A percentile compares a stretch with the other conserved stretches of the same genome.
phyloP scores from a whole-genome alignment of 805 yeast species.

The Candida glaebosa region DNA sequence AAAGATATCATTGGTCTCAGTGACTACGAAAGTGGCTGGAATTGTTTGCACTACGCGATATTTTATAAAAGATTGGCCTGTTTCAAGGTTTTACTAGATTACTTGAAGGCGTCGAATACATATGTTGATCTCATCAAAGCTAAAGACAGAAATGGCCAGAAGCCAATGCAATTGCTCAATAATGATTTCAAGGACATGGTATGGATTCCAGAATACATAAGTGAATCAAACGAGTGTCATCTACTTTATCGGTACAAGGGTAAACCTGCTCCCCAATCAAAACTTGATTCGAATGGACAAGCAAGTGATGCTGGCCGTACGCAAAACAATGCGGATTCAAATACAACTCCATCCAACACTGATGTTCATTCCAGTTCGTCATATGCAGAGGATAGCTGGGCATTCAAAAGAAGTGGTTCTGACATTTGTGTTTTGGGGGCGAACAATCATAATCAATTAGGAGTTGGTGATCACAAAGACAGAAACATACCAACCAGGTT shows the following conservation, averaged over 20 bases:
- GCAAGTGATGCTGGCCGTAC: not conserved
- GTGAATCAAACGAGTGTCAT: conserved; percentile 30
- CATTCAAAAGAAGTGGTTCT: conserved; percentile 48
- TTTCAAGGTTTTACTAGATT: conserved; percentile 39
- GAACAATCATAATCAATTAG: conserved; percentile 59
- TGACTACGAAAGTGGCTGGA: conserved; percentile 82
- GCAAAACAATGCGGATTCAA: not conserved
- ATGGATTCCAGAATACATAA: conserved; percentile 42
- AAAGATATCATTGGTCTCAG: conserved; percentile 36
- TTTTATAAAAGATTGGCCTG: conserved; percentile 54
- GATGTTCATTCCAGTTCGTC: not conserved
- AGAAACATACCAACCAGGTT: conserved; percentile 38
- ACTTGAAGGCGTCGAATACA: conserved; percentile 17
- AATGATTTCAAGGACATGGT: conserved; percentile 42
- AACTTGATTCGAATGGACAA: not conserved
- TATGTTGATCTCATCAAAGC: conserved; percentile 41
- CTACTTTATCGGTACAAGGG: conserved; percentile 19
- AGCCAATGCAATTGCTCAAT: conserved; percentile 68
- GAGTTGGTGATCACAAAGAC: conserved; percentile 60
- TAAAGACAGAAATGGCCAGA: conserved; percentile 66
- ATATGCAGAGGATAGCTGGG: conserved; percentile 23
- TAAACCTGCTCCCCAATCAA: not conserved
- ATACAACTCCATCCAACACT: conserved; percentile 1
- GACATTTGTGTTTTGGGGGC: conserved; percentile 61
- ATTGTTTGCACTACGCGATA: conserved; percentile 70